Base-by-base conservation (phyloP, 345 rosid genomes). In the Microthlaspi erraticum region DNA sequence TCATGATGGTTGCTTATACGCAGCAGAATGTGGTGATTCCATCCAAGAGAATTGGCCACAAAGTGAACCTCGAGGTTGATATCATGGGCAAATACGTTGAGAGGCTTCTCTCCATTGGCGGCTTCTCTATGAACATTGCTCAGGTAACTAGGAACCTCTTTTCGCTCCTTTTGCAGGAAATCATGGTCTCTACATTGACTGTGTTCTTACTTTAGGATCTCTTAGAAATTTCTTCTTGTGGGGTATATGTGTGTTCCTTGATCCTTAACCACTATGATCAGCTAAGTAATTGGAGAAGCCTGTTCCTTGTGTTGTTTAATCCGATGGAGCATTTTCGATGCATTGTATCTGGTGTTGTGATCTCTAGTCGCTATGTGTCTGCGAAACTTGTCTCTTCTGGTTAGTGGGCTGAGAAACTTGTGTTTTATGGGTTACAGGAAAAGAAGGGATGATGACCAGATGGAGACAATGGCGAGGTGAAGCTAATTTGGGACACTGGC, bases 41-140 rank as follows among this genome's bases (percentile, higher is more conserved):
- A 8, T 71, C 66, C 80, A 93, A 93, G 86, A 79, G 70, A 43
- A 78, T 83, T 43, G 91, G 98, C 16, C 87, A 93, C 65, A 93
- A 88, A 74, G 97, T 93, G 63, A 93, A 93, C 73, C 68, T 93
- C 74, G 98, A 93, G 82, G 96, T 91, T 70, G 97, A 93, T 70
- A 88, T 93, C 48, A 80, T 93, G 76, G 98, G 92, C 48, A 93
- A 93, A 78, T 88, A 93, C 56, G 98, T 93, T 8, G 98, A 91
- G 84, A 91, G 96, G 77, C 82, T 93, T 34, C 94, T 93, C 52
- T 49, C 82, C 19, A 82, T 73, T 69, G 87, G 90, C 7, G 67
- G 60, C n/a, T 68, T 59, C 61, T 39, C 66, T 10, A 10, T 59
- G 1, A 63, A 63, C 64, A 44, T 8, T 11, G 5, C 73, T 10